Evolutionary conservation across 129 eudicot genomes (phyloP).

Genomic region (Scalesia atractyloides): DNA sequence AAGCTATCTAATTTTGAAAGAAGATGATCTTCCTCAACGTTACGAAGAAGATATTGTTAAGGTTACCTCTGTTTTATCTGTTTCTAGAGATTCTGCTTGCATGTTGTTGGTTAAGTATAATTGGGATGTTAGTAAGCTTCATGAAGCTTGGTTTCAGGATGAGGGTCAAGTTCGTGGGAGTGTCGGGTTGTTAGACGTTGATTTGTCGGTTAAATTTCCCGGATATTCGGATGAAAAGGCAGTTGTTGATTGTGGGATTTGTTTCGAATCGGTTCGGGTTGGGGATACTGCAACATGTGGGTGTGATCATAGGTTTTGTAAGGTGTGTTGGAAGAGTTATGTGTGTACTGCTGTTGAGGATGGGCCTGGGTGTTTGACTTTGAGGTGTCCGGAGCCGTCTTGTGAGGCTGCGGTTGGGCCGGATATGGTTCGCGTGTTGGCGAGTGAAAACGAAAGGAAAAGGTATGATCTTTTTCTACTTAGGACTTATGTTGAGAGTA

Average conservation of each 20-base stretch:
- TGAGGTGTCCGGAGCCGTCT: slow-evolving; percentile 51
- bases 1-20: slow-evolving; percentile 26
- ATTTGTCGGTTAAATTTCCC: slow-evolving; percentile 27
- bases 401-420: slow-evolving; percentile 45
- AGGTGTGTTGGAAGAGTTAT: slow-evolving; percentile 45
- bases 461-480: slow-evolving; percentile 41
- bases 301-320: slow-evolving; percentile 50
- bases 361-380: slow-evolving; percentile 56
- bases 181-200: slow-evolving; percentile 42
- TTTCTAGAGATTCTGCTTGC: slow-evolving; percentile 26
- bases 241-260: slow-evolving; percentile 40
- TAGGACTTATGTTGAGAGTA: slow-evolving; percentile 48
- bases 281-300: slow-evolving; percentile 24
- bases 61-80: slow-evolving; percentile 28
- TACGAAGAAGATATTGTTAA: slow-evolving; percentile 28
- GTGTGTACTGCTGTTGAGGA: slow-evolving; percentile 36
- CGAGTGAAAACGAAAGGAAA: slow-evolving; percentile 25
- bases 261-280: slow-evolving; percentile 32
- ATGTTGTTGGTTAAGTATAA: slow-evolving; percentile 33
- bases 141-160: slow-evolving; percentile 64
- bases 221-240: background rate
- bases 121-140: slow-evolving; percentile 40
- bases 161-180: slow-evolving; percentile 44
- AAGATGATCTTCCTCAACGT: slow-evolving; percentile 33
- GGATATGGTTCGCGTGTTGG: slow-evolving; percentile 39